These are phyloP conservation scores for Colletotrichum orbiculare DNA, from an alignment of 2,329 filamentous ascomycete genomes.

Conservation along the genomic window DNA sequence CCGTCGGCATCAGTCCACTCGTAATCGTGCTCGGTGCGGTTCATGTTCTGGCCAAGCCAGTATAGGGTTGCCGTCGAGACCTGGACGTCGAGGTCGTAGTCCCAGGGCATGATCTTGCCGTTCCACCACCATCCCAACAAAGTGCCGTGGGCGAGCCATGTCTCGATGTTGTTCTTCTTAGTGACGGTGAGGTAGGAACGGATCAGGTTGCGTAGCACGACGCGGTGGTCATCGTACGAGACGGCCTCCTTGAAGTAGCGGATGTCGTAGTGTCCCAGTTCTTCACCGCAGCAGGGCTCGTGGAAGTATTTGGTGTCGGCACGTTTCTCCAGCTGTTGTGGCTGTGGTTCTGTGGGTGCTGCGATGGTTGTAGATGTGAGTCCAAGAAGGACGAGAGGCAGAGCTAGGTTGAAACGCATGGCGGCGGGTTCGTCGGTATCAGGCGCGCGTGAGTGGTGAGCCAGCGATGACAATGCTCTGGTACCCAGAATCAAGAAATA, in stretches of 20 bases:
- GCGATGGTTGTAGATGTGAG: conserved; percentile 20
- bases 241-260: conserved; percentile 76
- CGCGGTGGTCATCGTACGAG: conserved; percentile 72
- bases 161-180: conserved; percentile 74
- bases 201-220: conserved; percentile 75
- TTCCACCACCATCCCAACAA: conserved; percentile 94
- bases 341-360: conserved; percentile 7
- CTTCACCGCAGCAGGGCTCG: conserved; percentile 70
- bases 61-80: conserved; percentile 74
- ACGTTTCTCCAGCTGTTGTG: conserved; percentile 25
- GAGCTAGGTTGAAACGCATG: conserved; percentile 24
- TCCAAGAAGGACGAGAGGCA: conserved; percentile 23
- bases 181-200: conserved; percentile 79
- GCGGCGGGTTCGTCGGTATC: conserved; percentile 5
- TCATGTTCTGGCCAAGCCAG: conserved; percentile 73
- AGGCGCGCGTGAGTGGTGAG: not conserved
- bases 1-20: conserved; percentile 56
- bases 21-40: conserved; percentile 74
- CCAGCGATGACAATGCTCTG: not conserved
- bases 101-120: conserved; percentile 80
- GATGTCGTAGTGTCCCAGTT: conserved; percentile 78
- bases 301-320: conserved; percentile 68
- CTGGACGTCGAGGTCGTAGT: conserved; percentile 87
- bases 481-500: not conserved
- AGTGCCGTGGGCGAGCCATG: conserved; percentile 89